Base-by-base conservation (phyloP, 257 asterid genomes). In the Lavandula angustifolia region DNA sequence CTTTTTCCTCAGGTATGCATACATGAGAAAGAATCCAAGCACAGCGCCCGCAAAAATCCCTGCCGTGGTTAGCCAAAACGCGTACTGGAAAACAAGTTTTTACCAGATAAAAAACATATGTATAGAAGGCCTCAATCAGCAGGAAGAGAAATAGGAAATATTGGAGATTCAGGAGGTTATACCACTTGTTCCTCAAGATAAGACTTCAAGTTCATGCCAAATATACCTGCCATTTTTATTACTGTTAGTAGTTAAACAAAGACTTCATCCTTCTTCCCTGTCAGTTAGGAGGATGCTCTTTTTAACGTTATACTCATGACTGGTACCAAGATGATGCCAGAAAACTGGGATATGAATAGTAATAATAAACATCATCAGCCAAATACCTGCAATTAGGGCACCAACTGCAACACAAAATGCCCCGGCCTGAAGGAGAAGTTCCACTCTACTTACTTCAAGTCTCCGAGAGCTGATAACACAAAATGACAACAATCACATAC, bases 401-500 rank as follows among this genome's bases (percentile, higher is more conserved):
- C 99, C 99, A 68, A 87, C 83, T 41, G 76, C 99, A 64, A 83
- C 83, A 71, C 91, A 94, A 78, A 94, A 84, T 68, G 99, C 75
- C 52, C 97, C 99, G 11, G 90, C 97, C 78, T 94, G 99, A 67
- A 94, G 95, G 59, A 94, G 91, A 73, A 94, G 87, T 75, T 94
- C 99, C 73, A 94, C 95, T 79, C 95, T 80, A 70, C 99, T 94
- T 10, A 94, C 99, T 78, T 94, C 99, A 66, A 94, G 96, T 82
- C 99, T 87, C 76, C 99, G 86, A 12, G 99, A 94, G 83, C 99
- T 94, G 89, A 63, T 50, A 62, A 42, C 52, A 64, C 32, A 50
- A 80, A 56, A 64, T 67, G 56, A 70, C 18, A 56, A 38, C 48
- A 22, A 13, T 49, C 6, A 13, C 54, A 58, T 31, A 38, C 43